Base-by-base conservation (phyloP, 208 protist genomes). In the Leishmania turanica region DNA sequence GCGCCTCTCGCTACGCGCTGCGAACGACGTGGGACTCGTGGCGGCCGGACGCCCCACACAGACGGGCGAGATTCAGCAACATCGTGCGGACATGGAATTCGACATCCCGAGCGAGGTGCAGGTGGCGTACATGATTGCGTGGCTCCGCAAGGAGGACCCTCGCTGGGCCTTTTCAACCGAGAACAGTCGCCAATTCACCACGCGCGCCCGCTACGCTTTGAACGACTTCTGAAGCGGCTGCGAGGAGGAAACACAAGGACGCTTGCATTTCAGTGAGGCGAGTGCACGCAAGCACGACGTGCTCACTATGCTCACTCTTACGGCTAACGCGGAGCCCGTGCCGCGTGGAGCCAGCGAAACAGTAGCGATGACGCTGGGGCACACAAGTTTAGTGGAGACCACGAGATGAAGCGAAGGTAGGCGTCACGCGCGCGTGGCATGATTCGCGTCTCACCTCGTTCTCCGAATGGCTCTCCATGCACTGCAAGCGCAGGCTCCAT, bases 61-160 rank as follows among this genome's bases (percentile, higher is more conserved):
- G 54, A 98, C 90, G 4, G 95, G 95, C 31, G 95, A 98, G 78
- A 91, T 96, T 24, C 90, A 88, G 42, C 92, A 94, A 81, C 93
- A 93, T 74, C 92, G 95, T 40, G 79, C 87, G 7, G 93, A 98
- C 77, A 91, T 95, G 88, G 92, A 98, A 85, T 98, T 98, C 78
- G 95, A 98, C 70, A 81, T 97, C 34, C 92, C 95, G 5, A 94
- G 86, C 77, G 92, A 97, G 65, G 88, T 98, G 37, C 90, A 90
- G 66, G 90, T 98, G 53, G 95, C 95, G 11, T 98, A 98, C 84
- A 92, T 98, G 90, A 96, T 98, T 85, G 95, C 93, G 15, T 98
- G 95, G 93, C 87, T 97, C 77, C 90, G 95, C 75, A 98, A 98
- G 77, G 95, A 98, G 76, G 95, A 98, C 83, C 95, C 95, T 49